Evolutionary conservation across 768 basidiomycete genomes (phyloP), one percentile per base, ranked within the genome.

Genomic region (Naganishia randhawae): DNA sequence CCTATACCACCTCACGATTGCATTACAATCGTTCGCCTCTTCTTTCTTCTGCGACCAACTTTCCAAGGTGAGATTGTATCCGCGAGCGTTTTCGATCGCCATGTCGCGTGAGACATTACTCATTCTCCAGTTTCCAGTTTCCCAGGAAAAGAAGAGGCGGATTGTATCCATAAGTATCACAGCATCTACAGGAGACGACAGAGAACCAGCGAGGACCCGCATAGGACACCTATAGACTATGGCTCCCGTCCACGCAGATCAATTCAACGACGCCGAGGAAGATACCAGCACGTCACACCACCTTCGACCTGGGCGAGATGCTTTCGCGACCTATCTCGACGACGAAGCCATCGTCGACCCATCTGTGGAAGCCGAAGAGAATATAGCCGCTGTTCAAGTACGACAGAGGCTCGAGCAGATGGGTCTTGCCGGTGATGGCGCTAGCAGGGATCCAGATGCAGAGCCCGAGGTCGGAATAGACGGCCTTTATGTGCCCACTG

Each of bases 321-420:
- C 57, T 13, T 17, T 39, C 25, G 57, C 57, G n/a, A 61, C 57
- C 31, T 61, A 61, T 25, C 57, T 61, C 57, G 57, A 61, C 57
- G 57, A 61, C 57, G 57, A 61, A 25, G 27, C 33, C 25, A 61
- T 61, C 14, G 57, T 39, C 9, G 57, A 61, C 57, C 57, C 57
- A 10, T 61, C 37, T 13, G n/a, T 61, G 19, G 57, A 61, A 61
- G 57, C 57, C n/a, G 57, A 61, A 19, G 57, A 61, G 39, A 61
- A 61, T 14, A 61, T 61, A n/a, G 57, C 57, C n/a, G 57, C 57
- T 11, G 57, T 61, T 13, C 57, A 61, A 29, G 57, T 61, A 25
- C 57, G 37, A 25, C 37, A 61, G 27, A 35, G 37, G 1, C 39
- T 61, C 10, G 57, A 61, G 29, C 57, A 61, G 14, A 41, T 61